Base-by-base conservation (phyloP, 352 stramenopile species). In the Phytophthora hybrid region DNA sequence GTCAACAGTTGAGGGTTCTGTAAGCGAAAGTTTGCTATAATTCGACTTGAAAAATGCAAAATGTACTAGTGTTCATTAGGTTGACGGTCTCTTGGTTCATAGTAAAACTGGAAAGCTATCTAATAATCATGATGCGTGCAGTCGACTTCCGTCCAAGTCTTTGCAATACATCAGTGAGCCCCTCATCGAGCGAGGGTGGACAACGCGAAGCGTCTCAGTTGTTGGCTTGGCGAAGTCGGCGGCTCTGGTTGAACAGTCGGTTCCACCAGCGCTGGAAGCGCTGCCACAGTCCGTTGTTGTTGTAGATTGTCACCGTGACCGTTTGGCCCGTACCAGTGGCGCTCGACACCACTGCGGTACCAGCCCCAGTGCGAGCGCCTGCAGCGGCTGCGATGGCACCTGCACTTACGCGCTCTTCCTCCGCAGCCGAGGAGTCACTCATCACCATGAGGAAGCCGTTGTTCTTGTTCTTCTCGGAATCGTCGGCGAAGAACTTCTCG, bases 251-350 rank as follows among this genome's bases (percentile, higher is more conserved):
- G 18, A 75, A 71, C 5, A 71, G 19, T 2, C 64, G 32, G n/a
- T 71, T 75, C 62, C 68, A 75, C 68, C 68, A 75, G 46, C 46
- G 51, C 54, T 62, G 32, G 44, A 75, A 66, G 9, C 64, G 57
- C 47, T 75, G 68, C 68, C 63, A 75, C 44, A 75, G 62, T 34
- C 68, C 68, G 26, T 75, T 71, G 55, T 75, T 75, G 63, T 71
- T 71, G 62, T 71, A 75, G 34, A 71, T 52, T 1, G 68, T 75
- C 19, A 71, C 68, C 13, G 62, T 71, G 13, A 75, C 68, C 26
- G 8, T 56, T 34, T 62, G 44, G 5, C 60, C 18, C 4, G 52
- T 53, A 1, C 21, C 2, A 3, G 44, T 34, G 26, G 8, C 44
- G 19, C 19, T 61, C 21, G 68, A 66, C 2, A 74, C 61, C 10